Evolutionary conservation across 148 eudicot genomes (phyloP).

Genomic region (Nepenthes mirabilis): DNA sequence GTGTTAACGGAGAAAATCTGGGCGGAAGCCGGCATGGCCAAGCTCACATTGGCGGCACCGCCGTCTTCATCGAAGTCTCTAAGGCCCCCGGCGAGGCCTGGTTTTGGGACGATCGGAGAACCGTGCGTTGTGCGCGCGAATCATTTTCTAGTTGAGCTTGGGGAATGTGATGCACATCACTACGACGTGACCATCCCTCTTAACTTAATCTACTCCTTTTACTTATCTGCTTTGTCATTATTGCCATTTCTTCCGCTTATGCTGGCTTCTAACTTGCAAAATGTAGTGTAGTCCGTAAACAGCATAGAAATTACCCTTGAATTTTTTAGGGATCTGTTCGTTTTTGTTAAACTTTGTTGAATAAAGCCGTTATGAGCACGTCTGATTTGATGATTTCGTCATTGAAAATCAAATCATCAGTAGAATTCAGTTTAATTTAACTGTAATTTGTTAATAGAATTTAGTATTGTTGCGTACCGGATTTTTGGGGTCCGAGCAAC

Average conservation of each 20-base stretch:
- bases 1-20: not conserved
- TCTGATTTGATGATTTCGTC: too few relatives aligned
- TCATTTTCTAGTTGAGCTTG: slow-evolving; percentile 48
- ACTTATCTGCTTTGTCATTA: not conserved
- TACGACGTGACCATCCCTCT: slow-evolving; percentile 26
- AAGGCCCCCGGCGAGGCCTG: slow-evolving; percentile 44
- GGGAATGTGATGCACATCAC: slow-evolving; percentile 39
- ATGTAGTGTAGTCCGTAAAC: too few relatives aligned
- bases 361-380: too few relatives aligned
- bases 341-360: too few relatives aligned
- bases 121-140: slow-evolving; percentile 42
- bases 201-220: not conserved
- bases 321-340: too few relatives aligned
- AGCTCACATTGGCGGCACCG: slow-evolving; percentile 12
- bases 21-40: too few relatives aligned
- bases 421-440: too few relatives aligned
- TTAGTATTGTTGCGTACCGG: too few relatives aligned
- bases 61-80: slow-evolving; percentile 25
- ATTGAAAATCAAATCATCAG: too few relatives aligned
- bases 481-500: too few relatives aligned
- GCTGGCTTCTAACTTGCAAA: not conserved
- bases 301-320: too few relatives aligned
- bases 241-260: not conserved
- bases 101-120: slow-evolving; percentile 33
- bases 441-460: too few relatives aligned